These are phyloP conservation scores for Guyanaporus albipodus DNA, from an alignment of 768 basidiomycete genomes.

Conservation along the genomic window DNA sequence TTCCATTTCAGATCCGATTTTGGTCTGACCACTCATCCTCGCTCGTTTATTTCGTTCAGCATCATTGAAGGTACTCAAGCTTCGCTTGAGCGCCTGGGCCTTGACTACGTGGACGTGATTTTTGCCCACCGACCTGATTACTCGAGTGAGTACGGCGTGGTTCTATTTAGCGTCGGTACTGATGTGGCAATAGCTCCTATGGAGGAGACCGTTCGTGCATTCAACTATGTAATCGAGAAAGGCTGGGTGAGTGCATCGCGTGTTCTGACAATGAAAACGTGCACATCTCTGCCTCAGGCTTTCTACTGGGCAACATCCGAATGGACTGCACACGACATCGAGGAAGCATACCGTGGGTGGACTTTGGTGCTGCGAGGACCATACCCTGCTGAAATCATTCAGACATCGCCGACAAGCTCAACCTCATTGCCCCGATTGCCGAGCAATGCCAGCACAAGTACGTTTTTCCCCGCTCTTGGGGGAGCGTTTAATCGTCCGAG, in stretches of 20 bases:
- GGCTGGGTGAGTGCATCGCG: constrained; percentile 36
- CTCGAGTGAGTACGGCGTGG: constrained; percentile 22
- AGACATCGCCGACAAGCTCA: constrained; percentile 49
- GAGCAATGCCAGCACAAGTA: constrained; percentile 52
- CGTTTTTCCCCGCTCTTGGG: neutral
- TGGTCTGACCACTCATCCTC: neutral
- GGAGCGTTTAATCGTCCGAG: neutral
- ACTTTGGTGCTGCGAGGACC: neutral
- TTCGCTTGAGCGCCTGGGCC: constrained; percentile 45
- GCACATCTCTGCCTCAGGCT: constrained; percentile 19
- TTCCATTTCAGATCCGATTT: neutral
- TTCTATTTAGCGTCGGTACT: neutral
- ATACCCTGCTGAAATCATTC: neutral
- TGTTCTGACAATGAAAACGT: neutral
- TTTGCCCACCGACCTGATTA: constrained; percentile 50
- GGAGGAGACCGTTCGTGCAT: constrained; percentile 57
- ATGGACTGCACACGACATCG: constrained; percentile 51
- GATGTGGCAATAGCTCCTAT: constrained; percentile 33
- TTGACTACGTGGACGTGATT: constrained; percentile 51
- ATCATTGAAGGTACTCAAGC: constrained; percentile 54
- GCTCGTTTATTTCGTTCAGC: constrained; percentile 19
- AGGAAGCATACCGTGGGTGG: constrained; percentile 38
- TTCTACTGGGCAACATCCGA: constrained; percentile 52
- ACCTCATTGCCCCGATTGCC: constrained; percentile 45
- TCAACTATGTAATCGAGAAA: constrained; percentile 50